phyloP scores from a whole-genome alignment of 2,329 filamentous ascomycete species.

The Xylaria sp. region DNA sequence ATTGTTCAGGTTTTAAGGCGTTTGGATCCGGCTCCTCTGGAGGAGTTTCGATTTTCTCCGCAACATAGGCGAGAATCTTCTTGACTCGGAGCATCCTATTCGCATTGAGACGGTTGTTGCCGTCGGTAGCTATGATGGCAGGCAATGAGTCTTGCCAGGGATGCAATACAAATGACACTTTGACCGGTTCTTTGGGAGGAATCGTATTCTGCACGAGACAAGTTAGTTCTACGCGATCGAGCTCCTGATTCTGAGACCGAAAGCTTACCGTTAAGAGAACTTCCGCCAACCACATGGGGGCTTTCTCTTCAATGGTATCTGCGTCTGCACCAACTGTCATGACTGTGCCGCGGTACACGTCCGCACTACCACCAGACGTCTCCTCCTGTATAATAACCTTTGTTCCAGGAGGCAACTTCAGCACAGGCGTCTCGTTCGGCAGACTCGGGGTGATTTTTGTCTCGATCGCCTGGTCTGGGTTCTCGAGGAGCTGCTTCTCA shows the following conservation, averaged over 20 bases:
- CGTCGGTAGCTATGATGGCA: constrained; percentile 76
- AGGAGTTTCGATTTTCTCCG: constrained; percentile 85
- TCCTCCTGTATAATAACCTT: constrained; percentile 77
- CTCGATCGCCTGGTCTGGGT: constrained; percentile 64
- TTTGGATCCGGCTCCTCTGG: constrained; percentile 67
- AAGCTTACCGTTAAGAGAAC: constrained; percentile 74
- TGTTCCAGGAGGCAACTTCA: constrained; percentile 75
- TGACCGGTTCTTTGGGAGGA: constrained; percentile 89
- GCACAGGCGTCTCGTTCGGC: constrained; percentile 77
- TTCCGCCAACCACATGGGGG: constrained; percentile 92
- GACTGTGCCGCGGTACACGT: constrained; percentile 91
- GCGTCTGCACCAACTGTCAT: constrained; percentile 79
- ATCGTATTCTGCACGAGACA: constrained; percentile 70
- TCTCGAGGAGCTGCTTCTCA: constrained; percentile 70
- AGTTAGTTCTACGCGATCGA: constrained; percentile 16
- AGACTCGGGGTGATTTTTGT: constrained; percentile 74
- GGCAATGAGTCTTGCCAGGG: constrained; percentile 82
- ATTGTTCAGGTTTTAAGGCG: constrained; percentile 83
- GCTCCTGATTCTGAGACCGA: neutral
- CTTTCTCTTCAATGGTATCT: constrained; percentile 84
- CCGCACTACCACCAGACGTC: constrained; percentile 75
- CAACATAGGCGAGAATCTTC: constrained; percentile 92
- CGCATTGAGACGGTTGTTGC: constrained; percentile 91
- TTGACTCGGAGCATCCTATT: constrained; percentile 96
- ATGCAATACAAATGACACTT: constrained; percentile 92